Conservation (phyloP, 352 stramenopile genomes). For the Pythium monospermum region DNA sequence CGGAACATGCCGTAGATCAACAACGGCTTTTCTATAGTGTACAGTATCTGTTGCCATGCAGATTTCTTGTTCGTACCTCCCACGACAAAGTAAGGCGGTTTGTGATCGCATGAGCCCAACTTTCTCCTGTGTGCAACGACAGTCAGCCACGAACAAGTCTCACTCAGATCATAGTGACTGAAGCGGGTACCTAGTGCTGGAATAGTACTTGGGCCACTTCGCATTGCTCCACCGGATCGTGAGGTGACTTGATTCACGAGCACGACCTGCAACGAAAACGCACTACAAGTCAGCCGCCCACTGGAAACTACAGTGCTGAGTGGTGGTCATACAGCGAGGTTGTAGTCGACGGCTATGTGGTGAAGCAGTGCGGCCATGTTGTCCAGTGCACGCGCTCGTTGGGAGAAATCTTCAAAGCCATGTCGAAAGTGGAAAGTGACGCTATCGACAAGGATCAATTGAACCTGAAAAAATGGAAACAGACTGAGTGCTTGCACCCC, state of each 20-base stretch:
- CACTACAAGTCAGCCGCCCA: background rate
- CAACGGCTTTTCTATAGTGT: too few relatives aligned
- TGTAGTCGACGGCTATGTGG: constrained; percentile 35
- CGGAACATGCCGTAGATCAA: too few relatives aligned
- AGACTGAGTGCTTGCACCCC: background rate
- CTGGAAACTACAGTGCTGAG: background rate
- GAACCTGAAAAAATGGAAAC: constrained; percentile 39
- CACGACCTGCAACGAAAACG: constrained; percentile 35
- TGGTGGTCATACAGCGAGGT: constrained; percentile 39
- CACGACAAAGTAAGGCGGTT: constrained; percentile 61
- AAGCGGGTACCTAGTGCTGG: constrained; percentile 25
- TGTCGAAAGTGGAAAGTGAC: constrained; percentile 94
- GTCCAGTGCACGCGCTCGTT: constrained; percentile 66
- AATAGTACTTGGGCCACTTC: constrained; percentile 10
- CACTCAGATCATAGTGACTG: background rate
- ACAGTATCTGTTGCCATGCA: background rate
- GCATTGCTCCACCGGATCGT: constrained; percentile 20
- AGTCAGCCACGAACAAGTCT: background rate
- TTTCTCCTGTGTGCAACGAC: constrained; percentile 38
- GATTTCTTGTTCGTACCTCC: constrained; percentile 35
- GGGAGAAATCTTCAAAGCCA: constrained; percentile 65
- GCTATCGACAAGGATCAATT: constrained; percentile 90
- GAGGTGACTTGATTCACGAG: constrained; percentile 75
- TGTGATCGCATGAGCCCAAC: constrained; percentile 59
- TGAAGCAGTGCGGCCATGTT: constrained; percentile 67